These are phyloP conservation scores for Xenoacremonium recifei DNA, from an alignment of 2,329 filamentous ascomycete genomes.

Conservation along the genomic window DNA sequence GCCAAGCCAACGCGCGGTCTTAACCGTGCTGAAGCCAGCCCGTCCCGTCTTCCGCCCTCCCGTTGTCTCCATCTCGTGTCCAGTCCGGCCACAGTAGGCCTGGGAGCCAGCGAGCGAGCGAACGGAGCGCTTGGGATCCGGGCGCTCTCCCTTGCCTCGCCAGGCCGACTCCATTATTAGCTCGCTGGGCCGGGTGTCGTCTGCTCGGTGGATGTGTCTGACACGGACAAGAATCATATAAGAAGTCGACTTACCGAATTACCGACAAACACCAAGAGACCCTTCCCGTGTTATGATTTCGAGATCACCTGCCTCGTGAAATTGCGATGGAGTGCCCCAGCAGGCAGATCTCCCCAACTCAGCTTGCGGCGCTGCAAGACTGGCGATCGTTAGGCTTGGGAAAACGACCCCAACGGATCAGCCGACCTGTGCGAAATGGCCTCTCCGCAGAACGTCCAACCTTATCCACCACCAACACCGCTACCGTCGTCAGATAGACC, in stretches of 20 bases:
- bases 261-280: too few relatives aligned
- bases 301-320: slow-evolving; percentile 15
- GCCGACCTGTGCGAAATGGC: slow-evolving; percentile 7
- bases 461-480: slow-evolving; percentile 21
- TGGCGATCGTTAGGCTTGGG: slow-evolving; percentile 12
- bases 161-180: too few relatives aligned
- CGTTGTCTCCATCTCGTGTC: slow-evolving; percentile 23
- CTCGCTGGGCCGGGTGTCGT: too few relatives aligned
- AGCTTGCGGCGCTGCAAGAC: slow-evolving; percentile 7
- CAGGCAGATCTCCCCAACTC: slow-evolving; percentile 6
- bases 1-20: slow-evolving; percentile 20
- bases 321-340: slow-evolving; percentile 20
- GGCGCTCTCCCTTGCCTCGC: too few relatives aligned
- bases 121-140: too few relatives aligned
- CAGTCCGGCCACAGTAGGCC: too few relatives aligned
- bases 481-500: neutral
- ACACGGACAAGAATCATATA: too few relatives aligned
- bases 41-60: slow-evolving; percentile 26
- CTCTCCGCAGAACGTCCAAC: slow-evolving; percentile 16
- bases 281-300: too few relatives aligned
- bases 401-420: slow-evolving; percentile 7
- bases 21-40: slow-evolving; percentile 26
- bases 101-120: too few relatives aligned
- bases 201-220: too few relatives aligned
- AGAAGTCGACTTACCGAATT: too few relatives aligned